phyloP scores from a whole-genome alignment of 768 basidiomycete genomes.

The Kwoniella newhampshirensis region DNA sequence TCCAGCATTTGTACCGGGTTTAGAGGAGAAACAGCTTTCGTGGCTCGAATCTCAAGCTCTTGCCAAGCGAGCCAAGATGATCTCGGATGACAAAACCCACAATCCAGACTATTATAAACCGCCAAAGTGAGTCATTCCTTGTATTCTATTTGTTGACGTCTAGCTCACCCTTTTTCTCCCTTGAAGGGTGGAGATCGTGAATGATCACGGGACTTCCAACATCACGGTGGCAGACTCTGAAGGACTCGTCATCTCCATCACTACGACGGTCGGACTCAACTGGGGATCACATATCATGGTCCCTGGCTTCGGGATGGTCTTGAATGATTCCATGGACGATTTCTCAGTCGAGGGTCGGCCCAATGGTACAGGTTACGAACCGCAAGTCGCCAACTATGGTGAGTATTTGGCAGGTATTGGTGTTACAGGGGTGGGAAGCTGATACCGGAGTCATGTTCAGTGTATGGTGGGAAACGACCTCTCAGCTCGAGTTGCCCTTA shows the following conservation, averaged over 20 bases:
- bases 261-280: constrained; percentile 41
- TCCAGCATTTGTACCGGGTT: constrained; percentile 34
- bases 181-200: constrained; percentile 33
- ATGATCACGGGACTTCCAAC: constrained; percentile 44
- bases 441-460: no score
- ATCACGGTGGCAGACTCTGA: constrained; percentile 40
- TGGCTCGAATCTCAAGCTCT: constrained; percentile 28
- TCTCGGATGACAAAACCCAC: constrained; percentile 37
- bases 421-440: background rate
- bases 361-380: constrained; percentile 43
- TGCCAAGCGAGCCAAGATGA: constrained; percentile 20
- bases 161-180: background rate
- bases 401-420: constrained; percentile 3
- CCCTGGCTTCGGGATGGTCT: constrained; percentile 37
- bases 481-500: constrained; percentile 46
- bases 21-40: constrained; percentile 21
- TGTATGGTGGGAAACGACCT: constrained; percentile 38
- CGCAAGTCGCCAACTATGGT: constrained; percentile 37
- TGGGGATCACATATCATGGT: constrained; percentile 46
- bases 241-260: constrained; percentile 42
- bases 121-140: constrained; percentile 20
- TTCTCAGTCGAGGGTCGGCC: constrained; percentile 38
- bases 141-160: background rate
- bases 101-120: constrained; percentile 40
- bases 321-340: constrained; percentile 48